phyloP scores from a whole-genome alignment of 495 filamentous ascomycete genomes.

The Neurospora sp. region DNA sequence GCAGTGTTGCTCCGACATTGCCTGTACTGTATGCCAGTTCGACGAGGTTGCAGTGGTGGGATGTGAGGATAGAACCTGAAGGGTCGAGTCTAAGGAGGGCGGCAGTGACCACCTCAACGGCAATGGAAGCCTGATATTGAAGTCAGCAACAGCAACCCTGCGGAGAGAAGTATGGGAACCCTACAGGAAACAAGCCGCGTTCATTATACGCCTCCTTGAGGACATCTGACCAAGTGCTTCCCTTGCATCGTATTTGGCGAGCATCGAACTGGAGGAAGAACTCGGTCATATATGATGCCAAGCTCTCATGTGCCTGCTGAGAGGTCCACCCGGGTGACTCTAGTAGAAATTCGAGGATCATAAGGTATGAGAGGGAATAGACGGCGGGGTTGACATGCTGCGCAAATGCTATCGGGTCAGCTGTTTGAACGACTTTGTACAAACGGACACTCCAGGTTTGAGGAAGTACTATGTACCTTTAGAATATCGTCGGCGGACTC shows the following conservation, averaged over 20 bases:
- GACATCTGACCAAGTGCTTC: constrained; percentile 19
- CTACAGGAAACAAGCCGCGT: constrained; percentile 28
- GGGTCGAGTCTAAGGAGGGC: constrained; percentile 67
- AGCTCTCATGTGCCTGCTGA: constrained; percentile 8
- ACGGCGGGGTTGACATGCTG: constrained; percentile 29
- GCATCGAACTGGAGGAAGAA: constrained; percentile 37
- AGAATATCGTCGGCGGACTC: constrained; percentile 19
- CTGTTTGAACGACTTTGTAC: background rate
- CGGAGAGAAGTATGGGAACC: background rate
- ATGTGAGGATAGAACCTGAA: constrained; percentile 59
- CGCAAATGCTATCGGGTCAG: constrained; percentile 3
- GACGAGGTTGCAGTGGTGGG: constrained; percentile 51
- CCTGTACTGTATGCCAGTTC: constrained; percentile 44
- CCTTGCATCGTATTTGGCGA: constrained; percentile 36
- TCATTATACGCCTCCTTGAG: constrained; percentile 15
- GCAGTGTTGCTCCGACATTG: constrained; percentile 47
- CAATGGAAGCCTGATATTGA: constrained; percentile 41
- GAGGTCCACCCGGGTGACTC: constrained; percentile 8
- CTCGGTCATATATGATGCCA: constrained; percentile 25
- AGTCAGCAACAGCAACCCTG: background rate
- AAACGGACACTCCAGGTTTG: background rate
- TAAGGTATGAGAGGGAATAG: constrained; percentile 36
- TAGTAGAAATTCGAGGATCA: constrained; percentile 22
- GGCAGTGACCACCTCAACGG: constrained; percentile 48
- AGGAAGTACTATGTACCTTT: constrained; percentile 12